Conservation (phyloP, 2,329 filamentous ascomycete genomes). For the Neofusicoccum umdonicola region DNA sequence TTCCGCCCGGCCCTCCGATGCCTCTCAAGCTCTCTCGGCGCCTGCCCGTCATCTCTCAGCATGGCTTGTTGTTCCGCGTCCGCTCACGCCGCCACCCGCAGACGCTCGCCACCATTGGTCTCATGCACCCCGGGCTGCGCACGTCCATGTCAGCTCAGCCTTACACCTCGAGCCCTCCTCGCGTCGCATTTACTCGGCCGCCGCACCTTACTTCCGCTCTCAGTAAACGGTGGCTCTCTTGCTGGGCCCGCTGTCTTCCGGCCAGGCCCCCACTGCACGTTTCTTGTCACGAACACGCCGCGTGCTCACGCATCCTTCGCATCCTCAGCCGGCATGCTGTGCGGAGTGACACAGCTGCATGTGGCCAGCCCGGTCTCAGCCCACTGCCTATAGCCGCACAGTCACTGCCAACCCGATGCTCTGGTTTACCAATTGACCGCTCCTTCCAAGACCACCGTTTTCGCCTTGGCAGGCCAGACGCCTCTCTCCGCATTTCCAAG, state of each 20-base stretch:
- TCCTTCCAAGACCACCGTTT: neutral
- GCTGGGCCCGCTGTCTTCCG: neutral
- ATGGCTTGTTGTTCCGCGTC: neutral
- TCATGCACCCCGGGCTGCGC: neutral
- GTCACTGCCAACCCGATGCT: neutral
- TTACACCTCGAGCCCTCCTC: neutral
- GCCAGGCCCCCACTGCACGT: neutral
- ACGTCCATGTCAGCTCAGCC: slow-evolving; percentile 2
- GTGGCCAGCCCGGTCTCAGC: neutral
- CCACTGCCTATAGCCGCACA: neutral
- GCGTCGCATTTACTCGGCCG: neutral
- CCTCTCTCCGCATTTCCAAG: neutral
- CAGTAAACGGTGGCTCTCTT: neutral
- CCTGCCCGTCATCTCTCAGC: neutral
- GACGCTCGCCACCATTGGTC: neutral
- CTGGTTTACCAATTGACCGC: neutral
- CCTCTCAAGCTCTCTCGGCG: neutral
- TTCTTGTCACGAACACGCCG: neutral
- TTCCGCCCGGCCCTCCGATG: neutral
- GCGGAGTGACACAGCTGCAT: neutral
- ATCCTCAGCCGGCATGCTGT: neutral
- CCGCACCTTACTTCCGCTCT: neutral
- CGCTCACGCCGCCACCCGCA: neutral
- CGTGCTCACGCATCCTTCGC: neutral
- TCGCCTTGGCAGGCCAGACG: neutral